Evolutionary conservation across 768 basidiomycete genomes (phyloP).

Genomic region (Lentinula sp.): DNA sequence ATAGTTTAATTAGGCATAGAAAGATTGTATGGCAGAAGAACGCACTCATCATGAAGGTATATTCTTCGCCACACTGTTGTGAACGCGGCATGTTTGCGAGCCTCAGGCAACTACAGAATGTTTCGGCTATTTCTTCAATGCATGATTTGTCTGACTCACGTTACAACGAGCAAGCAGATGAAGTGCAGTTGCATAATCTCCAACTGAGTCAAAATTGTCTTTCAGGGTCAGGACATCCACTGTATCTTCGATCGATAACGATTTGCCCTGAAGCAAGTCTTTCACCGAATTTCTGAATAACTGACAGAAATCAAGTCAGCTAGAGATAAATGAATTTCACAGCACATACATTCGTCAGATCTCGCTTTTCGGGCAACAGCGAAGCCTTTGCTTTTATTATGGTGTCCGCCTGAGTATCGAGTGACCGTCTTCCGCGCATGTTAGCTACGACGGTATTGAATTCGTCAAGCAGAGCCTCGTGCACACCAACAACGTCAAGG

Average conservation of each 20-base stretch:
- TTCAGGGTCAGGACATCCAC: conserved; percentile 84
- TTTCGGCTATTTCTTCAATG: not conserved
- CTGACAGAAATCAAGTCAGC: conserved; percentile 23
- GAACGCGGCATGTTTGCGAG: conserved; percentile 62
- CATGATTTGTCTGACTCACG: conserved; percentile 25
- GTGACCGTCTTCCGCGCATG: conserved; percentile 51
- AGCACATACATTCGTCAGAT: conserved; percentile 42
- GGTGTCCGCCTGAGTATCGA: conserved; percentile 64
- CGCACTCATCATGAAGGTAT: conserved; percentile 85
- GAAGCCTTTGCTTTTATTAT: conserved; percentile 52
- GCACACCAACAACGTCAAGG: conserved; percentile 83
- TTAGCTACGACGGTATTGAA: conserved; percentile 45
- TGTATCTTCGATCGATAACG: conserved; percentile 70
- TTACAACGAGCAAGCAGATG: conserved; percentile 54
- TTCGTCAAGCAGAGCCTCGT: conserved; percentile 59
- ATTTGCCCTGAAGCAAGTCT: conserved; percentile 66
- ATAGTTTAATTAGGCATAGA: not conserved
- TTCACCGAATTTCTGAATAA: conserved; percentile 67
- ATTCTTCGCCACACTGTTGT: conserved; percentile 82
- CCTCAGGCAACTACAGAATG: conserved; percentile 47
- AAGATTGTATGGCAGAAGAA: conserved; percentile 10
- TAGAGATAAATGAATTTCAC: conserved; percentile 9
- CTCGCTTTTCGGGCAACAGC: conserved; percentile 37
- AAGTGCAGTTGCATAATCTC: conserved; percentile 65
- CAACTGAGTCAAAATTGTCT: conserved; percentile 55